Evolutionary conservation across 164 flowering plant genomes (phyloP).

Genomic region (Annona cherimola): DNA sequence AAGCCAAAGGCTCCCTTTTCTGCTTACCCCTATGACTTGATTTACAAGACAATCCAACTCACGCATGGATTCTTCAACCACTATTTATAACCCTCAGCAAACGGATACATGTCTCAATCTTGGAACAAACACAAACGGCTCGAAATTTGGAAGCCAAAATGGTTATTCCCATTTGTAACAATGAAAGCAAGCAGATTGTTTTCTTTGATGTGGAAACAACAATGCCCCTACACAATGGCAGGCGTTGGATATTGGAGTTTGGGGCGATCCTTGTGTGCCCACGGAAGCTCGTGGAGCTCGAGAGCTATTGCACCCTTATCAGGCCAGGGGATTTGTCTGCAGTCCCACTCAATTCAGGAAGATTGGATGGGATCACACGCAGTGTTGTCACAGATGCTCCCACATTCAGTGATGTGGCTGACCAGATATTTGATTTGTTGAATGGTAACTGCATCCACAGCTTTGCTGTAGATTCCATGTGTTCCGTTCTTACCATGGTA

Average conservation of each 20-base stretch:
- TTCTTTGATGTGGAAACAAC: slow-evolving; percentile 90
- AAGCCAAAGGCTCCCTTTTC: slow-evolving; percentile 4
- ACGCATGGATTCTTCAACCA: neutral
- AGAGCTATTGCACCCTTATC: slow-evolving; percentile 71
- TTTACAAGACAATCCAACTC: slow-evolving; percentile 7
- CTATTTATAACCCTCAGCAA: neutral
- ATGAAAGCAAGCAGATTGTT: slow-evolving; percentile 48
- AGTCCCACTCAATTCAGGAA: slow-evolving; percentile 45
- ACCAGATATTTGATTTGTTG: slow-evolving; percentile 52
- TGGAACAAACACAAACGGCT: neutral
- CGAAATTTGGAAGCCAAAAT: neutral
- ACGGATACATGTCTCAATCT: neutral
- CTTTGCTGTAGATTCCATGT: neutral
- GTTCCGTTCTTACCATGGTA: too few species aligned
- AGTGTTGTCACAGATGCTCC: slow-evolving; percentile 57
- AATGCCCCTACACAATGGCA: slow-evolving; percentile 55
- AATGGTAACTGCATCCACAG: slow-evolving; percentile 33
- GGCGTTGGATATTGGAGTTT: slow-evolving; percentile 68
- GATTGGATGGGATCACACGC: slow-evolving; percentile 62
- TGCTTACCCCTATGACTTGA: neutral
- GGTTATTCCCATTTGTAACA: neutral
- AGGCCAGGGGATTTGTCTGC: slow-evolving; percentile 62
- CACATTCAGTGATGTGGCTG: slow-evolving; percentile 68
- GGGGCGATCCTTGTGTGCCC: slow-evolving; percentile 89
- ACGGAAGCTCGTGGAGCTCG: slow-evolving; percentile 61